Percentiles rank a stretch among this genome's conserved stretches.
These are phyloP conservation scores for Terana coerulea DNA, from an alignment of 768 basidiomycete genomes.

Conservation along the genomic window DNA sequence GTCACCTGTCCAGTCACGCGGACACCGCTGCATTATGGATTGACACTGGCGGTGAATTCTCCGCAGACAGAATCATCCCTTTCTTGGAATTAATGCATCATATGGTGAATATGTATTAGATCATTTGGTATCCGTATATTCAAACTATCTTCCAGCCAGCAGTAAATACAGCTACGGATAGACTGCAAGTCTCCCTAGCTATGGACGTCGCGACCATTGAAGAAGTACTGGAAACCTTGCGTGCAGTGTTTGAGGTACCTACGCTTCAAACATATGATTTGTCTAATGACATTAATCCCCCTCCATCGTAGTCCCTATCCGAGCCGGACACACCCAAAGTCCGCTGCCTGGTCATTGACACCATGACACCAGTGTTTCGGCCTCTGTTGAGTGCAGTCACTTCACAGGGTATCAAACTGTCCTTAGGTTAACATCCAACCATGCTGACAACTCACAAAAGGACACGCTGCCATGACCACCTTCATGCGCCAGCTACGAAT, in stretches of 20 bases:
- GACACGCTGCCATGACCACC: conserved; percentile 69
- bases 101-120: conserved; percentile 9
- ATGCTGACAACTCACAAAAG: conserved; percentile 16
- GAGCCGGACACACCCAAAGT: neutral
- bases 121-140: conserved; percentile 16
- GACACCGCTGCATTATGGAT: conserved; percentile 59
- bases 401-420: conserved; percentile 43
- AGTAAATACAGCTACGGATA: conserved; percentile 38
- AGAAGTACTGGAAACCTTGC: conserved; percentile 44
- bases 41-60: conserved; percentile 68
- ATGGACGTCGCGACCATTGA: conserved; percentile 56
- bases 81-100: conserved; percentile 29
- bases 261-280: neutral
- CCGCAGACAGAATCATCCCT: conserved; percentile 41
- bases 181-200: conserved; percentile 54
- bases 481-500: conserved; percentile 64
- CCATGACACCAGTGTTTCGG: conserved; percentile 59
- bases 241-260: conserved; percentile 28
- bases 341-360: conserved; percentile 60
- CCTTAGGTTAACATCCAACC: neutral
- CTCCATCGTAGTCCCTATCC: neutral
- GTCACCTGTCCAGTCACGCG: conserved; percentile 39
- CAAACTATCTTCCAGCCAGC: neutral
- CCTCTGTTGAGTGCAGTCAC: conserved; percentile 62
- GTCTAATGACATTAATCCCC: neutral